A percentile compares a stretch with the other conserved stretches of the same genome.
Evolutionary conservation across 495 filamentous ascomycete genomes (phyloP).

Genomic region (Penicillium goetzii): DNA sequence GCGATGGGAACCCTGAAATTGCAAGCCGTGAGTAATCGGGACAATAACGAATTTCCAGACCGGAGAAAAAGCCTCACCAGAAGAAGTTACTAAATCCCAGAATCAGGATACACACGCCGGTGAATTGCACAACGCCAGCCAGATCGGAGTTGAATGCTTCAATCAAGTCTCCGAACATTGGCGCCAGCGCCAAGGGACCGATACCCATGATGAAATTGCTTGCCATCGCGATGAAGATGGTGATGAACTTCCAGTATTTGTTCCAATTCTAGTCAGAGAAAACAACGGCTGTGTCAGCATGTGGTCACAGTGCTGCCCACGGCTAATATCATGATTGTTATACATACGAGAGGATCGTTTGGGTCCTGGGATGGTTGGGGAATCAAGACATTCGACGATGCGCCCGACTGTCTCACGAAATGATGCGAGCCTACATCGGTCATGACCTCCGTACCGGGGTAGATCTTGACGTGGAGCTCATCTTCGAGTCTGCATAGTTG

Average conservation of each 20-base stretch:
- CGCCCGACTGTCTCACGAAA: conserved; percentile 56
- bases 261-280: conserved; percentile 42
- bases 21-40: neutral
- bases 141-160: conserved; percentile 58
- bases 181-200: conserved; percentile 61
- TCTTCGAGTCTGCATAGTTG: conserved; percentile 37
- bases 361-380: conserved; percentile 55
- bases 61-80: conserved; percentile 36
- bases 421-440: conserved; percentile 60
- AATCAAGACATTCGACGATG: conserved; percentile 52
- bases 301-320: neutral
- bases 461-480: conserved; percentile 58
- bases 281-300: neutral
- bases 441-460: conserved; percentile 68
- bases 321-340: neutral
- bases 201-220: conserved; percentile 62
- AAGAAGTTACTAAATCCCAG: conserved; percentile 68
- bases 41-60: neutral
- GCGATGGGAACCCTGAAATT: conserved; percentile 57
- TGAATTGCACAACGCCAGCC: conserved; percentile 51
- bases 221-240: conserved; percentile 50
- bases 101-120: conserved; percentile 64
- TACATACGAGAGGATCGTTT: conserved; percentile 49
- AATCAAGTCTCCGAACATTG: conserved; percentile 61
- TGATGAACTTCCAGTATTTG: conserved; percentile 44